Evolutionary conservation across 345 rosid genomes (phyloP).

Genomic region (Turritis glabra): DNA sequence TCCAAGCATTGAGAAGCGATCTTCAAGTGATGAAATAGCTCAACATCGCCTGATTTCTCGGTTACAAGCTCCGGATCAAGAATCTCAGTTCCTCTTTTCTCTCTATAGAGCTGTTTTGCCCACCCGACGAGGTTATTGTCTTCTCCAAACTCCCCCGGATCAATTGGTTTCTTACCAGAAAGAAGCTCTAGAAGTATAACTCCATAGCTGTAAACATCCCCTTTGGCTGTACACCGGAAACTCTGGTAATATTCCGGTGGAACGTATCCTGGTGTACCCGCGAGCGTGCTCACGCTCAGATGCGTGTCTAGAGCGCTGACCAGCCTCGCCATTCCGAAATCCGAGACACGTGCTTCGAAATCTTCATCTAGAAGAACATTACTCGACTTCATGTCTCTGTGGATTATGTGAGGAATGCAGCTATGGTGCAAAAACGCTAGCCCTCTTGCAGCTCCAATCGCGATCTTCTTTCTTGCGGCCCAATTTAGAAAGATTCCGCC

Average conservation of each 20-base stretch:
- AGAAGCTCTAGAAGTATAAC: slow-evolving; percentile 93
- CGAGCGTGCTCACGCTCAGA: slow-evolving; percentile 94
- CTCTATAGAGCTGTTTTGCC: slow-evolving; percentile 84
- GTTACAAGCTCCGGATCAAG: slow-evolving; percentile 62
- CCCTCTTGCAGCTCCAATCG: slow-evolving; percentile 92
- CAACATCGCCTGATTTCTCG: slow-evolving; percentile 55
- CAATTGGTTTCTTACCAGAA: slow-evolving; percentile 92
- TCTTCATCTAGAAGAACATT: slow-evolving; percentile 91
- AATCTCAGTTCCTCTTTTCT: slow-evolving; percentile 63
- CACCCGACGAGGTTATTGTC: slow-evolving; percentile 96
- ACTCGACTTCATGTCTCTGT: slow-evolving; percentile 97
- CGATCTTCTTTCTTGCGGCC: slow-evolving; percentile 86
- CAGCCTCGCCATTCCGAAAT: slow-evolving; percentile 96
- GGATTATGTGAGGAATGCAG: slow-evolving; percentile 97
- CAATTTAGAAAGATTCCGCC: slow-evolving; percentile 62
- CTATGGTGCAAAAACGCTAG: slow-evolving; percentile 98
- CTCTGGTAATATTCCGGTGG: slow-evolving; percentile 98
- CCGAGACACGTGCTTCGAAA: slow-evolving; percentile 92
- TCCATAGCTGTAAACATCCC: slow-evolving; percentile 95
- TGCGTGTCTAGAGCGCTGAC: slow-evolving; percentile 93
- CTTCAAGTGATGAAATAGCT: slow-evolving; percentile 66
- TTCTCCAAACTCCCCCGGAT: slow-evolving; percentile 76
- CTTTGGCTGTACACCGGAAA: slow-evolving; percentile 92
- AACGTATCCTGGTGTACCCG: slow-evolving; percentile 98
- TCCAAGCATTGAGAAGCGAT: slow-evolving; percentile 92